Percentiles rank a stretch among this genome's conserved stretches.
Conservation (phyloP, 192 early-diverging fungal genomes). For the Coemansia sp. region DNA sequence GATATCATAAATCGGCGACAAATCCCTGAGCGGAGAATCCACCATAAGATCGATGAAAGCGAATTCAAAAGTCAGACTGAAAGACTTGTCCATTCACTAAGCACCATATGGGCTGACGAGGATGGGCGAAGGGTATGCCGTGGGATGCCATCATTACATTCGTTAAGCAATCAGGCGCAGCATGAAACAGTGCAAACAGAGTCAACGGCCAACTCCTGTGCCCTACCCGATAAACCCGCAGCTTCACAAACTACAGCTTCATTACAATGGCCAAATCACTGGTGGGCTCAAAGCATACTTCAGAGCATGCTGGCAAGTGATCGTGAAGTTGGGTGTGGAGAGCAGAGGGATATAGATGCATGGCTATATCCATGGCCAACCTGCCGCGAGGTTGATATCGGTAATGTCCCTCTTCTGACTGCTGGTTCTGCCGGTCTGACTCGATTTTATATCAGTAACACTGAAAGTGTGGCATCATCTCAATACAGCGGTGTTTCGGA, state of each 20-base stretch:
- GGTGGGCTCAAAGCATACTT: constrained; percentile 39
- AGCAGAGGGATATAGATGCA: neutral
- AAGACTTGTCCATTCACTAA: constrained; percentile 65
- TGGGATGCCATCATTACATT: constrained; percentile 24
- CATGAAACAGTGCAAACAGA: neutral
- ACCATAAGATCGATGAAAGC: constrained; percentile 48
- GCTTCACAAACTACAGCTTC: neutral
- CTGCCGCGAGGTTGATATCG: constrained; percentile 24
- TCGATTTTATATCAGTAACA: constrained; percentile 15
- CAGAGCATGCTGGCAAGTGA: constrained; percentile 34
- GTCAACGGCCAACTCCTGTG: neutral
- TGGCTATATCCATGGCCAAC: constrained; percentile 32
- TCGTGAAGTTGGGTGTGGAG: neutral
- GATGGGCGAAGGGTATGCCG: constrained; percentile 36
- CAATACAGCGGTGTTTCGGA: neutral
- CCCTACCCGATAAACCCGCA: neutral
- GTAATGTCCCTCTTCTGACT: neutral
- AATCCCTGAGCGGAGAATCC: constrained; percentile 55
- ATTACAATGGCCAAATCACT: constrained; percentile 42
- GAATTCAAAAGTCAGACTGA: constrained; percentile 10
- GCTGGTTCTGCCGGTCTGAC: neutral
- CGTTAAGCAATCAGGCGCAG: constrained; percentile 8
- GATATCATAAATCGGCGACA: constrained; percentile 67
- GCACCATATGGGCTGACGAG: constrained; percentile 66
- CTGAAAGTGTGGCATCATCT: neutral